Evolutionary conservation across 2,329 filamentous ascomycete genomes (phyloP).

Genomic region (Penicillium hesseltinei): DNA sequence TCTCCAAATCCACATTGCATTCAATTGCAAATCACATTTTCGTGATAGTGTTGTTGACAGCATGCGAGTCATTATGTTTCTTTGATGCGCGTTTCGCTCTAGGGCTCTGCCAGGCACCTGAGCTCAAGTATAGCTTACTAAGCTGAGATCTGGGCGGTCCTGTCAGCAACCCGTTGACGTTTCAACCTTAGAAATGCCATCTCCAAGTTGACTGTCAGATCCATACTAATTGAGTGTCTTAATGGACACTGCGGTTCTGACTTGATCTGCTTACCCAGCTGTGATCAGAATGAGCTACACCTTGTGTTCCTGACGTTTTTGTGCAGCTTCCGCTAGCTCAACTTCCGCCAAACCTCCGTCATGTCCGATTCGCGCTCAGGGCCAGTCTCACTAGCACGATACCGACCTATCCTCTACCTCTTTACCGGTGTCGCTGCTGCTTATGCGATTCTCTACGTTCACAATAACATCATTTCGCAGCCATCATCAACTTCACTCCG

Average conservation of each 20-base stretch:
- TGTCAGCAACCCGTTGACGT: constrained; percentile 1
- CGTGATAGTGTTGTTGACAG: too few species aligned
- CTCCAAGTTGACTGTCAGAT: neutral
- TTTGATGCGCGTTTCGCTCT: too few species aligned
- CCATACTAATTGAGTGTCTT: neutral
- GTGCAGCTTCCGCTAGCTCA: constrained; percentile 17
- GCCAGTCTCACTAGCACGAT: constrained; percentile 36
- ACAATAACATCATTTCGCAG: constrained; percentile 31
- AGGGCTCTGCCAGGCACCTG: too few species aligned
- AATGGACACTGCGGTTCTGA: neutral
- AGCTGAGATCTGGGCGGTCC: neutral
- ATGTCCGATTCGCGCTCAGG: constrained; percentile 35
- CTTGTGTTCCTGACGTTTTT: constrained; percentile 12
- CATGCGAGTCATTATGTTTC: too few species aligned
- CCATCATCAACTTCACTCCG: constrained; percentile 32
- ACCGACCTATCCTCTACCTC: constrained; percentile 43
- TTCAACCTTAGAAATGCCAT: constrained; percentile 1
- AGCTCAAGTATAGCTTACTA: too few species aligned
- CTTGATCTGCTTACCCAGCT: neutral
- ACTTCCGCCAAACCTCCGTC: constrained; percentile 23
- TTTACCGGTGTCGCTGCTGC: constrained; percentile 43
- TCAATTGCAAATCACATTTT: too few species aligned
- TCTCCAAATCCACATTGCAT: too few species aligned
- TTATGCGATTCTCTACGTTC: constrained; percentile 43
- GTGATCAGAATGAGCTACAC: constrained; percentile 16